phyloP scores from a whole-genome alignment of 805 yeast genomes.

The Candida maesae region DNA sequence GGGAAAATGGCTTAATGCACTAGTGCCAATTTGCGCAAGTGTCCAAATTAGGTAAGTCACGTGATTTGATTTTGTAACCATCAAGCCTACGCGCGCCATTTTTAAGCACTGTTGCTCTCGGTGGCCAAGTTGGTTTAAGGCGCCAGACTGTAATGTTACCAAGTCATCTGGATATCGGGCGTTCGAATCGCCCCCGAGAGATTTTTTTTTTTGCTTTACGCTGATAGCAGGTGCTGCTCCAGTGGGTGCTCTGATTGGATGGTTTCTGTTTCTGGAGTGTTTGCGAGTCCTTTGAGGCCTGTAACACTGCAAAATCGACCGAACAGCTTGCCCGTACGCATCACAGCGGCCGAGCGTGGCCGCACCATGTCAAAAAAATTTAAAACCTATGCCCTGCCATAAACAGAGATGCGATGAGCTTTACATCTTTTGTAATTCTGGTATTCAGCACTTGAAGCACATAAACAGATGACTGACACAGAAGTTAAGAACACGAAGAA shows the following conservation, averaged over 20 bases:
- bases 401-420: conserved; percentile 11
- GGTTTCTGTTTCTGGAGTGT: too few species aligned
- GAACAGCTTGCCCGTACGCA: too few species aligned
- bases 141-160: conserved; percentile 39
- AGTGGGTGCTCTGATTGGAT: too few species aligned
- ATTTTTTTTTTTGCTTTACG: conserved; percentile 17
- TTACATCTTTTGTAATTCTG: too few species aligned
- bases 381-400: neutral
- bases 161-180: conserved; percentile 45
- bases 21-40: neutral
- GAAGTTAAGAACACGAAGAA: conserved; percentile 13
- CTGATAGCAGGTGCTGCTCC: too few species aligned
- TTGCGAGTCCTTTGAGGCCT: too few species aligned
- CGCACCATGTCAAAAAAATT: conserved; percentile 2
- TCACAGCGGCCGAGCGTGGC: neutral
- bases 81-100: neutral
- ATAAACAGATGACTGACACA: conserved; percentile 11
- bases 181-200: conserved; percentile 51
- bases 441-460: too few species aligned
- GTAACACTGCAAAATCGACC: too few species aligned
- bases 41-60: neutral
- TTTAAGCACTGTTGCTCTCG: conserved; percentile 27
- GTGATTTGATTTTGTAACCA: neutral
- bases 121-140: conserved; percentile 45
- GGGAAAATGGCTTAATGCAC: too few species aligned